Evolutionary conservation across 768 basidiomycete species (phyloP), one percentile per base, ranked within the genome.

Genomic region (Suillus discolor): DNA sequence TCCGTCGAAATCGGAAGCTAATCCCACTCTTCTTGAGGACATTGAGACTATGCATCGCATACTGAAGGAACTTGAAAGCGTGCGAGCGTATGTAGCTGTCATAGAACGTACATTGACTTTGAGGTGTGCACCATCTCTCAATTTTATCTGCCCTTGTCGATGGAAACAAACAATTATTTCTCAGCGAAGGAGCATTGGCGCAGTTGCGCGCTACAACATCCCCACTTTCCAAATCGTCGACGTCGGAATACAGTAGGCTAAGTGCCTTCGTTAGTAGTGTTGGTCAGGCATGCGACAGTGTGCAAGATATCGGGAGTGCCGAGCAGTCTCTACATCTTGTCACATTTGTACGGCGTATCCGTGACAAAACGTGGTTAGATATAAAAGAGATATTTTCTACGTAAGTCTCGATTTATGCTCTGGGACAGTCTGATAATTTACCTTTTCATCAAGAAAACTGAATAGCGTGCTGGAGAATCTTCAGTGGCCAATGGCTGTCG

Each of bases 401-500:
- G 94, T 94, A 71, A 68, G 87, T 82, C 31, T 31, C 57, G 16
- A 4, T 65, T 13, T 45, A 64, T 44, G 3, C 1, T 25, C 12
- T 42, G 16, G 28, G 20, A 41, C 59, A 16, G 18, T 42, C 59
- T 60, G 59, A 31, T 42, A 13, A 13, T 5, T 12, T 60, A 20
- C 12, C 18, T 39, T 60, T 25, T 25, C 67, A 31, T 60, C 2
- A 60, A 97, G 96, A 23, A 75, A 82, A 6, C 80, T 99, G 28
- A 77, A 88, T 25, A 76, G 79, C 34, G 83, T 86, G 16, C 83
- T 92, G 1, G 95, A 96, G 75, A 82, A 81, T 55, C 76, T 99
- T 31, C 84, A 87, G n/a, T 99, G 97, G 97, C 97, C 97, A 2
- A 82, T 83, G 69, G 80, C 85, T 20, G 84, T 95, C 0, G 84